Evolutionary conservation across 2,329 filamentous ascomycete genomes (phyloP), one percentile per base, ranked within the genome.

Genomic region (Balansia obtecta): DNA sequence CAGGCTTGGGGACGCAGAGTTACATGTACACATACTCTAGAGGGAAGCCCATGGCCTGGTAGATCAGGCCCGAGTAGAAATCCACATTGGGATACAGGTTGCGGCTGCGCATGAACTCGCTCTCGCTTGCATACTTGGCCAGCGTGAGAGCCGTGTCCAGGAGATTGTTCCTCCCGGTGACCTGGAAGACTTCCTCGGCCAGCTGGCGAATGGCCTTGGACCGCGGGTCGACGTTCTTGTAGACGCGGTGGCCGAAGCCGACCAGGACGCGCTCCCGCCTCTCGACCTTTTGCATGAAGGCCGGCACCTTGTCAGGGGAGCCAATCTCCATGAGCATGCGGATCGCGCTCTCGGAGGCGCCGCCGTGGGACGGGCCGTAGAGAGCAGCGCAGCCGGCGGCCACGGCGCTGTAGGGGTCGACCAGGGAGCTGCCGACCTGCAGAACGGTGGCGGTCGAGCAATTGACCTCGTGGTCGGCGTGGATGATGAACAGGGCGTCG

Each of bases 381-480:
- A 74, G 68, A 0, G 74, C 74, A 0, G 76, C 70, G n/a, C 73
- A 71, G 5, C 75, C 68, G 0, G 75, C 73, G 1, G 75, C 64
- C 12, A 79, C 72, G 16, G 75, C 68, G 54, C 71, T 76, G 53
- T 68, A 79, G 0, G 77, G 76, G 56, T 80, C 78, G 0, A 79
- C 72, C 11, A 80, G 61, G 0, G 74, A 75, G 50, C 72, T 76
- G 8, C 77, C 75, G 18, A 79, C 75, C 51, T 79, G 74, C 15
- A 80, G 63, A 33, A 77, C 70, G 1, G 76, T 74, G 1, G 77
- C 75, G 0, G 76, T 79, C 2, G 74, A 75, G 57, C 75, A 72
- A 55, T 79, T 78, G 60, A 80, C 74, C 53, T 79, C 78, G 57
- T 81, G 77, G 55, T 81, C 77, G 2, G 75, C 72, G 54, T 78